Base-by-base conservation (phyloP, 331 rosid species). In the Erythrophleum ivorense region DNA sequence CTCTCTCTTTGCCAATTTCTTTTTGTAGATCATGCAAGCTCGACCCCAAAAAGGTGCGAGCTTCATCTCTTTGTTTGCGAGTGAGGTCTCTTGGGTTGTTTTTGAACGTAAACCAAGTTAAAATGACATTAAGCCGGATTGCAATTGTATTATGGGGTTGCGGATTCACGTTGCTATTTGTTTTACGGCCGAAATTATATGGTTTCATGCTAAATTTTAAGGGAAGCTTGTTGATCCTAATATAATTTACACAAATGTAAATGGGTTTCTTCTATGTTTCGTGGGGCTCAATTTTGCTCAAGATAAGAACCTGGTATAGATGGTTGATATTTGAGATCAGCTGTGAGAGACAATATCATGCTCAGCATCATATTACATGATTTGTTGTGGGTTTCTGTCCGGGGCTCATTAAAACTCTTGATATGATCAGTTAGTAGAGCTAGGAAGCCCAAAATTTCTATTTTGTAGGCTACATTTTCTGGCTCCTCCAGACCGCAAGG, bases 1-100 rank as follows among this genome's bases (percentile, higher is more conserved):
- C 93, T 86, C 91, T 90, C 45, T 81, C 97, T 41, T 77, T 91
- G 54, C 98, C 99, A 0, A 71, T 88, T 38, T 86, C 90, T 34
- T 77, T 80, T 16, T 68, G 73, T 70, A 87, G 86, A 88, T 80
- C 97, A 1, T 80, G 92, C n/a, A 92, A 87, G 83, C 85, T 94
- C 62, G 89, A 87, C 79, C 46, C 86, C 73, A 96, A 49, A 67
- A 94, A 79, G 98, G 98, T 95, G 78, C 38, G 19, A n/a, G 10
- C 3, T 33, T 1, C 3, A 50, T 74, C 15, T 6, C 41, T 73
- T 2, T 13, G 46, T 63, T 8, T 9, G 8, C 33, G 7, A 19
- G 3, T 34, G 1, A 52, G 74, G 59, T 36, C 18, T 33, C 5
- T 54, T 34, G 1, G 43, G 36, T 19, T 43, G 33, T 40, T 63